These are phyloP conservation scores for Metarhizium humberi DNA, from an alignment of 2,329 filamentous ascomycete species.

Conservation along the genomic window DNA sequence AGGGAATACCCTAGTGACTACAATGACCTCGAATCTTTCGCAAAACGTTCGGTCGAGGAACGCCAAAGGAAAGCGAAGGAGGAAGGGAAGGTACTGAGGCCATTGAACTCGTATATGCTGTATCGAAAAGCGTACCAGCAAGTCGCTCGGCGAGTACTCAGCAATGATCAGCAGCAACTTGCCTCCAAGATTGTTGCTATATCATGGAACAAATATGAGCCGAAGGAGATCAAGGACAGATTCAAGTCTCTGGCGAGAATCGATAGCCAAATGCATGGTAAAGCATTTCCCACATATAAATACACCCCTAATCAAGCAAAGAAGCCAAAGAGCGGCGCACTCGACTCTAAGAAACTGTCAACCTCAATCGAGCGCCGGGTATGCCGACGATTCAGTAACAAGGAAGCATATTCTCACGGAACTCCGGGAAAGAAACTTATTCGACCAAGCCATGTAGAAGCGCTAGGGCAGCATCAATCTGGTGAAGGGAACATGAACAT, in stretches of 20 bases:
- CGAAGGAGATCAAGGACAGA: slow-evolving; percentile 58
- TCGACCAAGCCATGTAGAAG: background rate
- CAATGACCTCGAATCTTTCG: slow-evolving; percentile 4
- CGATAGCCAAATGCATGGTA: slow-evolving; percentile 76
- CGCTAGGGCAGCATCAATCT: background rate
- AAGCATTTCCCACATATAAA: slow-evolving; percentile 85
- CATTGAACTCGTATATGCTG: slow-evolving; percentile 98
- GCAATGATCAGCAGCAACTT: slow-evolving; percentile 86
- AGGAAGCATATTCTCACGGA: background rate
- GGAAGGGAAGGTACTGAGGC: slow-evolving; percentile 52
- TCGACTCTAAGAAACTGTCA: slow-evolving; percentile 2
- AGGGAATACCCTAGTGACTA: background rate
- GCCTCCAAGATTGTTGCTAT: slow-evolving; percentile 80
- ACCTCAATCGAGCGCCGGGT: slow-evolving; percentile 24
- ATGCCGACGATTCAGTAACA: slow-evolving; percentile 27
- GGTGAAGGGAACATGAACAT: background rate
- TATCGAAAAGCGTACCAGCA: slow-evolving; percentile 91
- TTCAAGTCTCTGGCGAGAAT: slow-evolving; percentile 73
- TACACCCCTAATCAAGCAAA: slow-evolving; percentile 73
- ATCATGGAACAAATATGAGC: slow-evolving; percentile 72
- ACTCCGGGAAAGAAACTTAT: background rate
- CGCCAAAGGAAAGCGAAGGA: slow-evolving; percentile 3
- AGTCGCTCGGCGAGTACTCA: slow-evolving; percentile 67
- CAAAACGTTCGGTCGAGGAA: slow-evolving; percentile 4
- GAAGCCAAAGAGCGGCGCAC: slow-evolving; percentile 16